A percentile compares a stretch with the other conserved stretches of the same genome.
Conservation (phyloP, 2,329 filamentous ascomycete genomes). For the Fusarium sp. region DNA sequence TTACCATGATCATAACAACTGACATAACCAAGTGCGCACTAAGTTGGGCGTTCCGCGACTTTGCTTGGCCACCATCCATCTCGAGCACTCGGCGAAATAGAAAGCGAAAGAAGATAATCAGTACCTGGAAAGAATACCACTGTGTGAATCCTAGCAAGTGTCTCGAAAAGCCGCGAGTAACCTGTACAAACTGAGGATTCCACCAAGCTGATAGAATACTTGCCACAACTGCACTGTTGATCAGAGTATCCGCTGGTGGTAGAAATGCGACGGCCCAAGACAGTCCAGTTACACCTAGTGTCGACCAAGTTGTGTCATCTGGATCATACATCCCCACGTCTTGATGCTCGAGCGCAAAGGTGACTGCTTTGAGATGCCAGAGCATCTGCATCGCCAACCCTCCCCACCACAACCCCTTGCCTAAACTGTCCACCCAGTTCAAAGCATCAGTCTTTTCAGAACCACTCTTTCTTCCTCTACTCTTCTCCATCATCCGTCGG, state of each 20-base stretch:
- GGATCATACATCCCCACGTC: conserved; percentile 53
- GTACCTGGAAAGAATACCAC: conserved; percentile 75
- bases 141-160: conserved; percentile 71
- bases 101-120: conserved; percentile 68
- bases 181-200: conserved; percentile 75
- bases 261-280: conserved; percentile 48
- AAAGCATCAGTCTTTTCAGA: conserved; percentile 53
- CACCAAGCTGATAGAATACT: conserved; percentile 71
- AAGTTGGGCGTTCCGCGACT: conserved; percentile 58
- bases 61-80: conserved; percentile 55
- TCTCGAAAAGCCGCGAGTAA: conserved; percentile 68
- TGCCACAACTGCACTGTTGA: conserved; percentile 62
- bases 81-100: conserved; percentile 60
- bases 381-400: conserved; percentile 61
- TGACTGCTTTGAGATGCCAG: conserved; percentile 61
- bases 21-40: conserved; percentile 69
- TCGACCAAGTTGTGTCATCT: conserved; percentile 46
- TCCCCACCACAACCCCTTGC: conserved; percentile 62
- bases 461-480: conserved; percentile 54
- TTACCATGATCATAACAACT: conserved; percentile 65
- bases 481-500: conserved; percentile 78
- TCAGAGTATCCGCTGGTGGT: conserved; percentile 57
- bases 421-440: conserved; percentile 58
- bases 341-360: conserved; percentile 43
- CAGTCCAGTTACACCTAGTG: conserved; percentile 27